Conservation (phyloP, 2,329 filamentous ascomycete species). For the Rutstroemia sydowiana region DNA sequence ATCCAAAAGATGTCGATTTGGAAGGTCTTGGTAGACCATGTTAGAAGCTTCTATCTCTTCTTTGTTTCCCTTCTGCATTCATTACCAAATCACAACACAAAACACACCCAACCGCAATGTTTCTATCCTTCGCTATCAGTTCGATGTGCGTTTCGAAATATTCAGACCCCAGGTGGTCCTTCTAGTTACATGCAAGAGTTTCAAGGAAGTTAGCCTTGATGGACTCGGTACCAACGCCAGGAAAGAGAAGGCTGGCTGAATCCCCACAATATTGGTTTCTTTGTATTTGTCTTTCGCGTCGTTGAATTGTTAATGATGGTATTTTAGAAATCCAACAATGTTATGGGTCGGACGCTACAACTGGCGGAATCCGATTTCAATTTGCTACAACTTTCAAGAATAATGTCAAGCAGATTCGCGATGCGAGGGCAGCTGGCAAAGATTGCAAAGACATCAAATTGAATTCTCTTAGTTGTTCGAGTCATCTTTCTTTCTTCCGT, state of each 20-base stretch:
- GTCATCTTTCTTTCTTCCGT: not conserved
- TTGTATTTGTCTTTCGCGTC: not conserved
- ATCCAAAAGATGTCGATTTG: constrained; percentile 30
- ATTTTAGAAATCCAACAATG: constrained; percentile 8
- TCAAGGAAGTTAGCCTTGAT: constrained; percentile 26
- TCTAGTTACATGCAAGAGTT: constrained; percentile 37
- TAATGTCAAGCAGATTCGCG: constrained; percentile 31
- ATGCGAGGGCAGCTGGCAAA: constrained; percentile 23
- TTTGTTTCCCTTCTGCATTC: not conserved
- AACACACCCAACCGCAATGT: constrained; percentile 3
- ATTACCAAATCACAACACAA: not conserved
- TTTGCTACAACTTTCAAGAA: constrained; percentile 29
- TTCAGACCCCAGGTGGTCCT: constrained; percentile 41
- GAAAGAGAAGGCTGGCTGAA: not conserved
- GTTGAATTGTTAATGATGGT: constrained; percentile 8
- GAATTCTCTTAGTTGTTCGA: not conserved
- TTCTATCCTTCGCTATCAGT: constrained; percentile 18
- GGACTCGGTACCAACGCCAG: constrained; percentile 4
- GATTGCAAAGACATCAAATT: constrained; percentile 23
- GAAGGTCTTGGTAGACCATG: not conserved
- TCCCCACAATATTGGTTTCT: not conserved
- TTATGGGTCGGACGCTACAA: constrained; percentile 43
- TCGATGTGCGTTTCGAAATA: constrained; percentile 36
- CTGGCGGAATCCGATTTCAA: constrained; percentile 26
- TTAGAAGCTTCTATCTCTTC: not conserved